Base-by-base conservation (phyloP, 2,329 filamentous ascomycete genomes). In the Chaetothyriales sp. region DNA sequence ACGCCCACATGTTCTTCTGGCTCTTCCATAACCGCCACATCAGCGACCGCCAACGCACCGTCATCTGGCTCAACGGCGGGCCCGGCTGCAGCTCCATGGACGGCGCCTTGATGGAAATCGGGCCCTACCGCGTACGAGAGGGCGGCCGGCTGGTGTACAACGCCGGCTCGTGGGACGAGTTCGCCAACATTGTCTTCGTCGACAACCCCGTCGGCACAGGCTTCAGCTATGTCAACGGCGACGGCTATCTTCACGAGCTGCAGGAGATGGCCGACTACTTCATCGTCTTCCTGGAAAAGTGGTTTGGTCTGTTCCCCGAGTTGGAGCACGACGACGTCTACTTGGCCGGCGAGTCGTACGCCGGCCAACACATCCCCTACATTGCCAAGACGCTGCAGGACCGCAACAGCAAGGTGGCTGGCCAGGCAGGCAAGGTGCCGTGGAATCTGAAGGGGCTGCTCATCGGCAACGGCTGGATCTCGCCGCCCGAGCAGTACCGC, bases 1-100 rank as follows among this genome's bases (percentile, higher is more conserved):
- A 97, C 66, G 90, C 88, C 61, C 94, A 97, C 68, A 72, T 98
- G 18, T 98, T 97, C 75, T 98, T 98, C 75, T 98, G 92, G 92
- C 87, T 95, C 64, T 95, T 86, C 66, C 82, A 95, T 66, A 97
- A 97, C 66, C 80, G 86, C 60, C 92, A 98, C 67, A 95, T 98
- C 60, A 90, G 89, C 52, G 86, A 97, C 66, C 81, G 78, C 61
- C 86, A 92, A 67, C 81, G 92, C 53, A 95, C 89, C 2, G 85
- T 98, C 9, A 82, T 98, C 63, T 98, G 94, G 92, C 72, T 98
- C 53, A 98, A 98, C 65, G 94, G 92, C 50, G 94, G 92, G 0
- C 92, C 92, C 1, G 92, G 94, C 25, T 98, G 92, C 69, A 95
- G 89, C 68, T 97, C 90, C 25, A 89, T 95, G 76, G 94, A 98